Percentiles rank a stretch among this genome's conserved stretches.
Evolutionary conservation across 257 asterid genomes (phyloP).

Genomic region (Rehmannia glutinosa): DNA sequence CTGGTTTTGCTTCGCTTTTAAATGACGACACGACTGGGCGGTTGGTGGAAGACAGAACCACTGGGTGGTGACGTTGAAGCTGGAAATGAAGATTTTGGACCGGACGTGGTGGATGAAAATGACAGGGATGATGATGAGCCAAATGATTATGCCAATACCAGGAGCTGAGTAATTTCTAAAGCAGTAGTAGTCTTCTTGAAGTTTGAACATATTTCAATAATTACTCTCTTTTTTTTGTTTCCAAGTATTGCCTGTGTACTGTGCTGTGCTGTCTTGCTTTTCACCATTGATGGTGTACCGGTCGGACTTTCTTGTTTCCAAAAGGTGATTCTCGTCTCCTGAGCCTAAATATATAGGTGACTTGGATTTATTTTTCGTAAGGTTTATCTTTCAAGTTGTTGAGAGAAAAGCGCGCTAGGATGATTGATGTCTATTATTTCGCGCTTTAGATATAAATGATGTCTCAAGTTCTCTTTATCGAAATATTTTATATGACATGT

Average conservation of each 20-base stretch:
- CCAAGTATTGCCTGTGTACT: not conserved
- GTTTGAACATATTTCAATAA: constrained; percentile 20
- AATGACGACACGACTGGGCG: constrained; percentile 6
- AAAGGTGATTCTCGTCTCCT: not conserved
- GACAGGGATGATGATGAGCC: constrained; percentile 23
- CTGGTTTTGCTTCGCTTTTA: constrained; percentile 17
- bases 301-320: not conserved
- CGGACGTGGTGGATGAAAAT: not conserved
- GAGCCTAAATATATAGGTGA: not conserved
- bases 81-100: constrained; percentile 16
- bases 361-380: not conserved
- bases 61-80: constrained; percentile 8
- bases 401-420: not conserved
- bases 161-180: constrained; percentile 21
- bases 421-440: not conserved
- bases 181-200: not conserved
- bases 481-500: too few relatives aligned
- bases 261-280: not conserved
- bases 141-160: constrained; percentile 37
- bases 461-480: not conserved
- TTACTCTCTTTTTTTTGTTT: not conserved
- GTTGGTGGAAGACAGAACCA: constrained; percentile 2
- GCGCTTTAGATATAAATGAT: not conserved
- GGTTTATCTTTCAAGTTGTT: not conserved
- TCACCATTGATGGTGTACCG: not conserved